Evolutionary conservation across 2,329 filamentous ascomycete species (phyloP).

Genomic region (Pleoardoris graminearum): DNA sequence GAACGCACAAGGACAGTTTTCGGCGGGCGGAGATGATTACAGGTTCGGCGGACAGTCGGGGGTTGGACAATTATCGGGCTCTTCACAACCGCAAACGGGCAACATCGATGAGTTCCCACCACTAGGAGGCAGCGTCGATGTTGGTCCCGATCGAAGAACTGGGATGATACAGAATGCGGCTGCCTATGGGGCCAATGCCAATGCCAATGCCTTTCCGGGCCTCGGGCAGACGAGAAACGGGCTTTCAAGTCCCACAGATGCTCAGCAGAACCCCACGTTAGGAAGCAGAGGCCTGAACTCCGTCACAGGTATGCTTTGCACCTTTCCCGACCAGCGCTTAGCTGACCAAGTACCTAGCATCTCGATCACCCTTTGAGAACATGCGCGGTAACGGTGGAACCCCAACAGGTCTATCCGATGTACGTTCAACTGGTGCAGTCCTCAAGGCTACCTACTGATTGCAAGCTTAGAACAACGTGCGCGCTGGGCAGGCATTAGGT

Average conservation of each 20-base stretch:
- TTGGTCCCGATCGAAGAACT: slow-evolving; percentile 54
- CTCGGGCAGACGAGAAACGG: slow-evolving; percentile 51
- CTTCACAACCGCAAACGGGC: slow-evolving; percentile 57
- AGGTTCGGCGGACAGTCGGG: slow-evolving; percentile 60
- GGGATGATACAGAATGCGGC: slow-evolving; percentile 57
- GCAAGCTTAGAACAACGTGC: slow-evolving; percentile 25
- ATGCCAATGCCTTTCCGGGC: slow-evolving; percentile 46
- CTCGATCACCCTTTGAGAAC: slow-evolving; percentile 38
- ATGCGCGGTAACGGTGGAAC: slow-evolving; percentile 25
- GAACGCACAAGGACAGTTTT: slow-evolving; percentile 54
- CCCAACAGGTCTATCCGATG: slow-evolving; percentile 41
- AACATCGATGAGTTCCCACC: slow-evolving; percentile 65
- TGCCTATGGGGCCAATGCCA: slow-evolving; percentile 45
- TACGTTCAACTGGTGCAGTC: slow-evolving; percentile 16
- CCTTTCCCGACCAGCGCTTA: not conserved
- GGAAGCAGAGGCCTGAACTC: slow-evolving; percentile 32
- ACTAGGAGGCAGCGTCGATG: slow-evolving; percentile 59
- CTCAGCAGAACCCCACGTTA: slow-evolving; percentile 39
- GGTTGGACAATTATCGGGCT: slow-evolving; percentile 55
- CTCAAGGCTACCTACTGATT: slow-evolving; percentile 11
- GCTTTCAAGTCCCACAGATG: slow-evolving; percentile 44
- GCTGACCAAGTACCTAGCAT: slow-evolving; percentile 23
- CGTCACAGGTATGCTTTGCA: slow-evolving; percentile 23
- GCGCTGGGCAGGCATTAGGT: slow-evolving; percentile 31
- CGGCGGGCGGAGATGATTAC: slow-evolving; percentile 58